Evolutionary conservation across 495 filamentous ascomycete species (phyloP), one percentile per base, ranked within the genome.

Genomic region (Podospora bellae-mahoneyi): DNA sequence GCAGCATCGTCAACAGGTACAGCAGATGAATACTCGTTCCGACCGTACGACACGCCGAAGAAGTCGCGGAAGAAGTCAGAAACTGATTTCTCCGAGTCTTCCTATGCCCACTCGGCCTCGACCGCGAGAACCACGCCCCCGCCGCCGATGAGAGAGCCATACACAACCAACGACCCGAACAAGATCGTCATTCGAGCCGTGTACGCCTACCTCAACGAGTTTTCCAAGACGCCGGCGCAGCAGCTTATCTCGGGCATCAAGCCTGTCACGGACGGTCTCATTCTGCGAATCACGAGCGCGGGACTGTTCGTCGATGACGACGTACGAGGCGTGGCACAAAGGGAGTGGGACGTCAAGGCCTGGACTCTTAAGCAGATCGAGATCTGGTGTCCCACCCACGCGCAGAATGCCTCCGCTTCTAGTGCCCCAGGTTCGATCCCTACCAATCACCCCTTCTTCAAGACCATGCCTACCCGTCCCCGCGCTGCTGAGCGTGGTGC

Each of bases 311-410:
- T 99, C 71, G 95, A 99, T 75, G 96, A 98, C 76, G 95, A 97
- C 72, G 82, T 97, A 53, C 88, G 93, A 19, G 88, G 88, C 55
- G 90, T 96, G 2, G 88, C 90, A 20, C 92, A 97, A 76, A 86
- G 95, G 61, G 96, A 98, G 80, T 99, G 96, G 96, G 95, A 99
- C 76, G 86, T 97, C 77, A 97, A 97, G 76, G 94, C 94, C 19
- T 97, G 95, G 95, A 96, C 92, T 15, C 85, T 99, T 79, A 97
- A 94, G 78, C 82, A 89, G 28, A 88, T 95, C 71, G 95, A 99
- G 83, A 89, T 97, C 77, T 94, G 92, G 88, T 93, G 90, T 71
- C 88, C 90, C 34, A 75, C 80, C 30, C 82, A 86, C 70, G 80
- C 76, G 26, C 74, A 80, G 66, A 74, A 64, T 73, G 72, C 72